phyloP scores from a whole-genome alignment of 169 alveolate genomes.

The Plasmodium relictum region DNA sequence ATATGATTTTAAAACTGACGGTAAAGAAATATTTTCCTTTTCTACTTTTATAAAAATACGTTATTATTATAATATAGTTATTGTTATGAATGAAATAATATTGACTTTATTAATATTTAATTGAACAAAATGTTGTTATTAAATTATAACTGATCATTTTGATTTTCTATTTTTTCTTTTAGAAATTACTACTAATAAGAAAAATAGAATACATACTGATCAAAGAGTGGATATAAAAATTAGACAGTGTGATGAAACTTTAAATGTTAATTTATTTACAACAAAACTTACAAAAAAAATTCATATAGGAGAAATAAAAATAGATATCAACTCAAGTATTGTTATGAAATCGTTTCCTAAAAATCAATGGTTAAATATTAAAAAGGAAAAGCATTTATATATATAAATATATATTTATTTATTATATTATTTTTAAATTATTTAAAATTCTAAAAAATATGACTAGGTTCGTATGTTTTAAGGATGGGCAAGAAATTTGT shows the following conservation, averaged over 20 bases:
- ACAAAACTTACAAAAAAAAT: conserved; percentile 75
- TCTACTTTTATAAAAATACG: neutral
- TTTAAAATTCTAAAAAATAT: neutral
- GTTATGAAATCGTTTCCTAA: conserved; percentile 67
- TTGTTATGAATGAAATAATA: neutral
- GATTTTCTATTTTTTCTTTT: neutral
- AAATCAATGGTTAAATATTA: conserved; percentile 48
- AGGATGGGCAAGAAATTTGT: conserved; percentile 78
- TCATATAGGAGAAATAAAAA: conserved; percentile 69
- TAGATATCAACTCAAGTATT: conserved; percentile 64
- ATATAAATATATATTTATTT: neutral
- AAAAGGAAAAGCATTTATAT: neutral
- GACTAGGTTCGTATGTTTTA: conserved; percentile 75
- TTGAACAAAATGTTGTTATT: neutral
- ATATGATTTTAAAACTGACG: conserved; percentile 73
- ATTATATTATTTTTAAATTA: neutral
- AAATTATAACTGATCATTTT: too few relatives aligned
- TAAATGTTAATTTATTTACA: conserved; percentile 60
- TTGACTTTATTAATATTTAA: neutral
- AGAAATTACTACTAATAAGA: conserved; percentile 66
- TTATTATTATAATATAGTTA: neutral
- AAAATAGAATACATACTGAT: conserved; percentile 70
- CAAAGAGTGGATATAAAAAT: conserved; percentile 74
- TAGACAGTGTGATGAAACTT: conserved; percentile 70
- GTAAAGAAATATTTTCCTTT: conserved; percentile 17